phyloP scores from a whole-genome alignment of 2,329 filamentous ascomycete genomes.

The Penicillium crustosum region DNA sequence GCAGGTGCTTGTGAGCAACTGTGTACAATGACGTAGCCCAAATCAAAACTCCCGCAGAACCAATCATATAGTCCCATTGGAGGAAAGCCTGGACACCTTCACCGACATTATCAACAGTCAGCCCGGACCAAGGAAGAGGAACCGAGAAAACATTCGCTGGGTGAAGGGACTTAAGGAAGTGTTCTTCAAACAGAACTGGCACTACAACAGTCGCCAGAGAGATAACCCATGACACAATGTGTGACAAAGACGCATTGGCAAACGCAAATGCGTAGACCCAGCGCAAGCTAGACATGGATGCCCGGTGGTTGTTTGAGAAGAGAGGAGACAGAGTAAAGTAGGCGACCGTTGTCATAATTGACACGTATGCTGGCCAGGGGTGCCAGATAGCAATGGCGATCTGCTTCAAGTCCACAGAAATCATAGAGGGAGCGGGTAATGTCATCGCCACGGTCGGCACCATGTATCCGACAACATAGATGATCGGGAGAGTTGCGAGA shows the following conservation, averaged over 20 bases:
- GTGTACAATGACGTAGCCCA: constrained; percentile 47
- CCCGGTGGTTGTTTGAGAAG: constrained; percentile 27
- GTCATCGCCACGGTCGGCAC: constrained; percentile 47
- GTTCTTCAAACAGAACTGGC: constrained; percentile 37
- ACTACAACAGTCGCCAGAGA: constrained; percentile 40
- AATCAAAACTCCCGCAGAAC: constrained; percentile 43
- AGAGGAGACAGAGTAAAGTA: constrained; percentile 27
- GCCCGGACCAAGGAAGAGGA: constrained; percentile 36
- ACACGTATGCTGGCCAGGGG: constrained; percentile 50
- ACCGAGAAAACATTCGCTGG: constrained; percentile 41
- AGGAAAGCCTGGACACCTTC: constrained; percentile 49
- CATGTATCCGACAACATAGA: constrained; percentile 46
- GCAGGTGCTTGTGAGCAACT: constrained; percentile 29
- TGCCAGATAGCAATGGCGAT: constrained; percentile 53
- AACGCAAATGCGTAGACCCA: constrained; percentile 46
- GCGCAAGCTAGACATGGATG: constrained; percentile 36
- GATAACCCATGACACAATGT: constrained; percentile 45
- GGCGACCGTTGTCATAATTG: constrained; percentile 39
- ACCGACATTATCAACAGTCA: constrained; percentile 36
- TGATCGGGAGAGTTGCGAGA: constrained; percentile 40
- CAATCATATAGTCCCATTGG: constrained; percentile 52
- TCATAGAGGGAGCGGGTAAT: constrained; percentile 42
- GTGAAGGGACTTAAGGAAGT: constrained; percentile 37
- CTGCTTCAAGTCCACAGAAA: constrained; percentile 48
- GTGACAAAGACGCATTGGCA: constrained; percentile 39